Percentiles rank a stretch among this genome's conserved stretches.
Evolutionary conservation across 2,329 filamentous ascomycete species (phyloP).

Genomic region (Chaetomium strumarium): DNA sequence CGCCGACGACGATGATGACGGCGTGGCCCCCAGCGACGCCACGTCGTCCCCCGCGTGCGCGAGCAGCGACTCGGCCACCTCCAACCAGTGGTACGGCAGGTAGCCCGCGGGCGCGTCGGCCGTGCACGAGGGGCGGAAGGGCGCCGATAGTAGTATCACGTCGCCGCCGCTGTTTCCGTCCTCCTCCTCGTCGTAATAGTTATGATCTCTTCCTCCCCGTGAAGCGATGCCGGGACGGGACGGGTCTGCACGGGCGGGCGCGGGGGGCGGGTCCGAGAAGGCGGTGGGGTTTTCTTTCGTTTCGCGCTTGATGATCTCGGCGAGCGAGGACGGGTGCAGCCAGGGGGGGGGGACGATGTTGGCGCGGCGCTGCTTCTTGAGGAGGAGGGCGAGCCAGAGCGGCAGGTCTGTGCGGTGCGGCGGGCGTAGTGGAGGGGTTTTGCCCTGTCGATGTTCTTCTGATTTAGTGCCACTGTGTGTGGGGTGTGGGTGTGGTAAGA

Average conservation of each 20-base stretch:
- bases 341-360: slow-evolving; percentile 90
- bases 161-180: too few relatives aligned
- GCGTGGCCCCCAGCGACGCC: slow-evolving; percentile 24
- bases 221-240: slow-evolving; percentile 40
- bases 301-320: slow-evolving; percentile 73
- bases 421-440: slow-evolving; percentile 69
- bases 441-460: slow-evolving; percentile 64
- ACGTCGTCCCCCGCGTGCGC: slow-evolving; percentile 83
- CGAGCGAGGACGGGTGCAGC: slow-evolving; percentile 72
- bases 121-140: slow-evolving; percentile 68
- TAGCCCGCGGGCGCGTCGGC: slow-evolving; percentile 60
- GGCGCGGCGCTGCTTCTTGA: slow-evolving; percentile 89
- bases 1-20: slow-evolving; percentile 40
- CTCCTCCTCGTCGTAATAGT: slow-evolving; percentile 11
- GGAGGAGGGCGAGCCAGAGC: slow-evolving; percentile 88
- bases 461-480: slow-evolving; percentile 15
- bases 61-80: slow-evolving; percentile 80
- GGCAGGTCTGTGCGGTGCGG: slow-evolving; percentile 75
- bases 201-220: background rate
- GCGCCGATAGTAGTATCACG: slow-evolving; percentile 50
- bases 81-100: slow-evolving; percentile 93
- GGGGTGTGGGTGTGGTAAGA: slow-evolving; percentile 21
- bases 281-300: slow-evolving; percentile 62
- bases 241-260: slow-evolving; percentile 48
- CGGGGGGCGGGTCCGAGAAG: slow-evolving; percentile 72